A percentile compares a stretch with the other conserved stretches of the same genome.
Conservation (phyloP, 73 alveolate genomes). For the Paramecium pentaurelia region DNA sequence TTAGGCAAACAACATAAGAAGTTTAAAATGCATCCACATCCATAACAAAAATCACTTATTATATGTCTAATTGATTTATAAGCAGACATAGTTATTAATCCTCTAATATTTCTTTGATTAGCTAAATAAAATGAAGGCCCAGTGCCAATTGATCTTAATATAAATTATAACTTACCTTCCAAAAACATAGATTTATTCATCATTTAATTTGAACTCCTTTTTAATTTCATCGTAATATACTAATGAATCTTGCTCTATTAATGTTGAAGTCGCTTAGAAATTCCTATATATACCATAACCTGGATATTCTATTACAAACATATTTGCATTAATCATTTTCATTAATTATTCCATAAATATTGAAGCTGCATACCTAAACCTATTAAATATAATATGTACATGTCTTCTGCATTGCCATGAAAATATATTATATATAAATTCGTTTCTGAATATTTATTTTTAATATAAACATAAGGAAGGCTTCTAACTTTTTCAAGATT, state of each 20-base stretch:
- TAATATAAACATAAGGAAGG: neutral
- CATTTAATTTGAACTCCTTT: neutral
- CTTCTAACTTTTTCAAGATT: neutral
- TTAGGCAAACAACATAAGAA: neutral
- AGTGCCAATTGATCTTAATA: neutral
- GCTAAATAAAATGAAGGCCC: slow-evolving; percentile 31
- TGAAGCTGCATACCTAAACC: neutral
- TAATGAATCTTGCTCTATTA: slow-evolving; percentile 29
- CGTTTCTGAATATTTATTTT: neutral
- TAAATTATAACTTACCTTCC: neutral
- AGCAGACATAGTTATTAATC: slow-evolving; percentile 25
- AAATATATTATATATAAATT: neutral
- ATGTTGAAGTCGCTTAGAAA: neutral
- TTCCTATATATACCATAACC: slow-evolving; percentile 33
- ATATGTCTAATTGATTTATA: neutral
- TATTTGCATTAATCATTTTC: neutral
- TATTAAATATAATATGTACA: neutral
- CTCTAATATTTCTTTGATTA: neutral
- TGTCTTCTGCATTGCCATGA: neutral
- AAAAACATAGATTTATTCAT: neutral
- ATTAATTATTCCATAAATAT: neutral
- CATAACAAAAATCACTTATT: neutral
- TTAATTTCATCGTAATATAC: neutral
- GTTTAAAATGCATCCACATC: neutral
- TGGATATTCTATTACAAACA: slow-evolving; percentile 14